Evolutionary conservation across 2,329 filamentous ascomycete genomes (phyloP).

Genomic region (Fusarium keratoplasticum): DNA sequence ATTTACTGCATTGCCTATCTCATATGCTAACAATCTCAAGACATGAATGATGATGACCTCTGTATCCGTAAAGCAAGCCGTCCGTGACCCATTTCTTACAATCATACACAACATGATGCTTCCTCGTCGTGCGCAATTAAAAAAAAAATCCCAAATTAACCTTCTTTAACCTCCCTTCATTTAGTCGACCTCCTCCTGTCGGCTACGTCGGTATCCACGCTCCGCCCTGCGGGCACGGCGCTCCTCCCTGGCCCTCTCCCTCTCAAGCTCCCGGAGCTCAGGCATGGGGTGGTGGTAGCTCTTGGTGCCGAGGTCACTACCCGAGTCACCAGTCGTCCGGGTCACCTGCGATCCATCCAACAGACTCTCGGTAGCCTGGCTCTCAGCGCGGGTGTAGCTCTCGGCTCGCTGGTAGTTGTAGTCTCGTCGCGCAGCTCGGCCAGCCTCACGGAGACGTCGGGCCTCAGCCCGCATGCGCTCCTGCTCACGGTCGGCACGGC

Average conservation of each 20-base stretch:
- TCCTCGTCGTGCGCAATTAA: conserved; percentile 4
- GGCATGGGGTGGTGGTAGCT: conserved; percentile 68
- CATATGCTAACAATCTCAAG: conserved; percentile 23
- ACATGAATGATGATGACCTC: conserved; percentile 11
- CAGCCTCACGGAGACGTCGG: conserved; percentile 65
- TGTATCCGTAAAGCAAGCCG: conserved; percentile 26
- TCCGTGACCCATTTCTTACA: conserved; percentile 35
- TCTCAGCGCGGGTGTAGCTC: conserved; percentile 38
- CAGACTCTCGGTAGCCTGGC: conserved; percentile 47
- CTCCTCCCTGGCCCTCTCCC: conserved; percentile 50
- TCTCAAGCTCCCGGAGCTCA: conserved; percentile 56
- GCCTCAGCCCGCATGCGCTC: conserved; percentile 69
- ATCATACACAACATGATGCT: conserved; percentile 14
- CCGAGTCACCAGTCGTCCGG: conserved; percentile 53
- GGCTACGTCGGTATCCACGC: conserved; percentile 49
- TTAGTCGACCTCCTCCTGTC: conserved; percentile 46
- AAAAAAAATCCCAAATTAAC: not conserved
- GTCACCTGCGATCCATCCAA: conserved; percentile 46
- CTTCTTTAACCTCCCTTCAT: not conserved
- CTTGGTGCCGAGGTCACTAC: conserved; percentile 67
- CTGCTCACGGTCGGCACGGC: conserved; percentile 62
- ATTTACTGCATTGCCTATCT: conserved; percentile 20
- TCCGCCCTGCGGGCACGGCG: conserved; percentile 48
- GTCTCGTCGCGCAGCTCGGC: conserved; percentile 59
- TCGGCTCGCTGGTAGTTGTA: conserved; percentile 63